phyloP scores from a whole-genome alignment of 495 filamentous ascomycete species.

The Hypoxylon cercidicola region DNA sequence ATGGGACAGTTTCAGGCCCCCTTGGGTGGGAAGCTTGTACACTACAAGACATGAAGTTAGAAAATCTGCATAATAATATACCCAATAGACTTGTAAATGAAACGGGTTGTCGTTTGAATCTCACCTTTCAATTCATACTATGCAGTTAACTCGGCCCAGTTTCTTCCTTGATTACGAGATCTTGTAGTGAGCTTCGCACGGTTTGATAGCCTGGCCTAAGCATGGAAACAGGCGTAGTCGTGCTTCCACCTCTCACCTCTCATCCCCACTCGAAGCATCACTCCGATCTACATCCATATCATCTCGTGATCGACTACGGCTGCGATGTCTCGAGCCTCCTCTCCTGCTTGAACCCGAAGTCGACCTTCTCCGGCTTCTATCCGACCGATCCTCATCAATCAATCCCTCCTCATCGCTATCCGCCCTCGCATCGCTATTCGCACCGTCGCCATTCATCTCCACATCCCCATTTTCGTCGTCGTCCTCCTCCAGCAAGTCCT shows the following conservation, averaged over 20 bases:
- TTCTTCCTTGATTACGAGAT: background rate
- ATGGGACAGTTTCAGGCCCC: background rate
- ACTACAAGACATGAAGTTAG: conserved; percentile 1
- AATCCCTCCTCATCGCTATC: conserved; percentile 41
- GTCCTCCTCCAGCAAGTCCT: conserved; percentile 79
- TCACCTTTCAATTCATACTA: conserved; percentile 12
- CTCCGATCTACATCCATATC: conserved; percentile 52
- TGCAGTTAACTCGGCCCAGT: background rate
- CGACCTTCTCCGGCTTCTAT: conserved; percentile 38
- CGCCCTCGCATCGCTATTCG: conserved; percentile 33
- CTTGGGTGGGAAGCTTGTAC: background rate
- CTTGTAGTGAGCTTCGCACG: background rate
- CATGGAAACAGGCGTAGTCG: conserved; percentile 4
- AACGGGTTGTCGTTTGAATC: conserved; percentile 12
- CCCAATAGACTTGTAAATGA: conserved; percentile 24
- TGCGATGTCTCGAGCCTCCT: conserved; percentile 27
- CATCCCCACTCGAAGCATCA: conserved; percentile 27
- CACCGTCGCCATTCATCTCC: conserved; percentile 54
- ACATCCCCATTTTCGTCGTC: conserved; percentile 52
- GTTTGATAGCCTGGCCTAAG: background rate
- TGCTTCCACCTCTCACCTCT: conserved; percentile 20
- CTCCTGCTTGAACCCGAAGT: conserved; percentile 39
- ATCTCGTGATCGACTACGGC: conserved; percentile 36
- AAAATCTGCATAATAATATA: conserved; percentile 26
- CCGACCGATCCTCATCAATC: conserved; percentile 22